Base-by-base conservation (phyloP, 345 rosid species). In the Kernera saxatilis region DNA sequence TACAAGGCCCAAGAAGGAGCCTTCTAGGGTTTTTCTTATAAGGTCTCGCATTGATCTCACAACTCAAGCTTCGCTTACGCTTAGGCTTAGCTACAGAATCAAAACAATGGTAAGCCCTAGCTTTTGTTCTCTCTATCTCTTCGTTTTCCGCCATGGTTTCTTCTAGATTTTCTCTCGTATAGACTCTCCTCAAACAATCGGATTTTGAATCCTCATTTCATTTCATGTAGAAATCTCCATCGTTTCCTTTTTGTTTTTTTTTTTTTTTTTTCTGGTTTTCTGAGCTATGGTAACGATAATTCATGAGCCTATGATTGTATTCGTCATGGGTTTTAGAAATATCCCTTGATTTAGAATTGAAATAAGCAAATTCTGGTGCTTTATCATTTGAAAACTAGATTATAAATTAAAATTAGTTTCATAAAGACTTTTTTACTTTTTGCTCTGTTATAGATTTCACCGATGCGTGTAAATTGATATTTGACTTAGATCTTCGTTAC, bases 1-100 rank as follows among this genome's bases (percentile, higher is more conserved):
- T n/a, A n/a, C 62, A 30, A 19, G 4, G 60, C 52, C 51, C 48
- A 64, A 55, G 5, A 57, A 43, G 70, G 36, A 32, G 29, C 21
- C 8, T 2, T 33, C 56, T 82, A 79, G 83, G 85, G 80, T 81
- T 82, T 50, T 76, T 60, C n/a, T 35, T 43, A 44, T 32, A 56
- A 77, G 70, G 11, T 33, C 15, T 14, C 29, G 55, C 44, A 63
- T 22, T 53, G 52, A 55, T 37, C 61, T 73, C 77, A 15, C 67
- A 37, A n/a, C 50, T 37, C 8, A 71, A 71, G 67, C 67, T 30
- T 70, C 50, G 15, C 69, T 26, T 18, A 30, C 22, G 59, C 58
- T n/a, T n/a, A n/a, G n/a, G n/a, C n/a, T 67, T 33, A 17, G 45
- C 44, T 39, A 6, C 57, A 40, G 64, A 54, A 68, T 27, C 72